These are phyloP conservation scores for Sonneratia caseolaris DNA, from an alignment of 345 rosid genomes.

Conservation along the genomic window DNA sequence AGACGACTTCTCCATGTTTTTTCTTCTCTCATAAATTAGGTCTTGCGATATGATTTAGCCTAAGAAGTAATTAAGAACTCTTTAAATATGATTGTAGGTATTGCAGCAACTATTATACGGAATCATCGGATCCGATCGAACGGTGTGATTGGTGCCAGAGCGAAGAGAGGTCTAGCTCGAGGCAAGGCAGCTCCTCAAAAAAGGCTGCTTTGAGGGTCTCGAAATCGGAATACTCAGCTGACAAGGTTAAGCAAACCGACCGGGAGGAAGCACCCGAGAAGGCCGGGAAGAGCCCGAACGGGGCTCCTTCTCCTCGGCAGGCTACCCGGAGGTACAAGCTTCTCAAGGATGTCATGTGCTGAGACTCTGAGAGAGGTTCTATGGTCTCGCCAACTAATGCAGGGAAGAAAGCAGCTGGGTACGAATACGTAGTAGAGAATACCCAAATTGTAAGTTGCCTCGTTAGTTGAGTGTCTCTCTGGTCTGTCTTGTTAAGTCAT, in stretches of 20 bases:
- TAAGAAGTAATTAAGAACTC: background rate
- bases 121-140: conserved; percentile 49
- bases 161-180: conserved; percentile 37
- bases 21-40: background rate
- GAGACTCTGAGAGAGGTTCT: conserved; percentile 27
- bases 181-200: conserved; percentile 36
- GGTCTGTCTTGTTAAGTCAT: conserved; percentile 6
- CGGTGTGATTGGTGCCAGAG: conserved; percentile 89
- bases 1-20: background rate
- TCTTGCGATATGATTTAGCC: background rate
- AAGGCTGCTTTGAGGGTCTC: conserved; percentile 21
- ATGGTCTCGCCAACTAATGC: background rate
- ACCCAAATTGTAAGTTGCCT: background rate
- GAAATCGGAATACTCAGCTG: conserved; percentile 51
- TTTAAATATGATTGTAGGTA: conserved; percentile 31
- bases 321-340: conserved; percentile 98
- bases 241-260: conserved; percentile 46
- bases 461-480: conserved; percentile 16
- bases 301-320: conserved; percentile 64
- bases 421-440: background rate
- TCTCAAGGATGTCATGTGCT: conserved; percentile 98
- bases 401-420: background rate
- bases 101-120: conserved; percentile 82
- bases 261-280: conserved; percentile 23
- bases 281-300: conserved; percentile 10